These are phyloP conservation scores for Fusarium sp. DNA, from an alignment of 2,329 filamentous ascomycete species.

Conservation along the genomic window DNA sequence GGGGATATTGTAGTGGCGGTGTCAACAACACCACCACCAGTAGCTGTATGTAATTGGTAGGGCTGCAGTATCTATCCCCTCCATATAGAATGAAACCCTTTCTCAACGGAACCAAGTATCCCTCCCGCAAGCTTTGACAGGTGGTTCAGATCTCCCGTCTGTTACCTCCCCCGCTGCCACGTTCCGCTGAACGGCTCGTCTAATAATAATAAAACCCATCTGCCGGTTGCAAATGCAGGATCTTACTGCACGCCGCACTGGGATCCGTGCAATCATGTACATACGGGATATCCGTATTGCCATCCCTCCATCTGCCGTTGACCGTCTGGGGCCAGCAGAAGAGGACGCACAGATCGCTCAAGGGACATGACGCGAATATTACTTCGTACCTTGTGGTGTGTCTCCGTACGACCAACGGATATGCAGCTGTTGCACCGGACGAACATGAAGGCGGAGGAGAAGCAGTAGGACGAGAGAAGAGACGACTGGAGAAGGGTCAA, in stretches of 20 bases:
- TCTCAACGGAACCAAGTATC: background rate
- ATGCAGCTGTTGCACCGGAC: background rate
- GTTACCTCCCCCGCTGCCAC: background rate
- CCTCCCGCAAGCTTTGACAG: background rate
- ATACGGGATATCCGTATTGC: conserved; percentile 1
- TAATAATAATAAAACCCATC: background rate
- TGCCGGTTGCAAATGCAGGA: conserved; percentile 7
- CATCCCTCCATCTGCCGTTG: conserved; percentile 14
- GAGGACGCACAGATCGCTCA: conserved; percentile 26
- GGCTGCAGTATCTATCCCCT: background rate
- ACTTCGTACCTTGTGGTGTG: conserved; percentile 4
- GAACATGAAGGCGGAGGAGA: background rate
- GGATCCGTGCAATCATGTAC: conserved; percentile 28
- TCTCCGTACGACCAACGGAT: background rate
- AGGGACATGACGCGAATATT: conserved; percentile 15
- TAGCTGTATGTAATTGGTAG: background rate
- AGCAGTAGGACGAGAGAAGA: background rate
- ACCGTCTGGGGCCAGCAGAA: conserved; percentile 10
- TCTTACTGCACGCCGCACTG: conserved; percentile 16
- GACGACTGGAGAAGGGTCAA: background rate
- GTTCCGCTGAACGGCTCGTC: background rate
- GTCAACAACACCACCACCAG: background rate
- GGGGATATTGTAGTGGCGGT: background rate
- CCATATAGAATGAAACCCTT: background rate
- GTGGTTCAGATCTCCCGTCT: background rate